Percentiles rank a stretch among this genome's conserved stretches.
These are phyloP conservation scores for Eimeria falciformis DNA, from an alignment of 169 alveolate species.

Conservation along the genomic window DNA sequence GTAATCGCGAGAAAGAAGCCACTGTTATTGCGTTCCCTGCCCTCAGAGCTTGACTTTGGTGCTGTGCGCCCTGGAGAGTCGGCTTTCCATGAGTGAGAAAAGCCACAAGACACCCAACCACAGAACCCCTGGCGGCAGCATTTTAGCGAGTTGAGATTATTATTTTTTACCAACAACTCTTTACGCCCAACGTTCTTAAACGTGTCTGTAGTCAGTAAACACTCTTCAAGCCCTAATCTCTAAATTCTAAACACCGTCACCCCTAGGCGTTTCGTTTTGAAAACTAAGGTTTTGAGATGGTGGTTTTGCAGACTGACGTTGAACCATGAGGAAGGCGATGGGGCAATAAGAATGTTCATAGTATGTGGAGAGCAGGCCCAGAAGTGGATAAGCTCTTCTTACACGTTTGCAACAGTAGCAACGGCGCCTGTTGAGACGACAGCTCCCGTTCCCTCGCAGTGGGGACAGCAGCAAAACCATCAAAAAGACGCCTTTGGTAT, in stretches of 20 bases:
- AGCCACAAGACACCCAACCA: no score
- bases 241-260: no score
- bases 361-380: neutral
- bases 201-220: no score
- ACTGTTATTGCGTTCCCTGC: conserved; percentile 12
- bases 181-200: no score
- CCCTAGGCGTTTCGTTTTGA: no score
- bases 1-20: conserved; percentile 30
- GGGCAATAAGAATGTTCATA: neutral
- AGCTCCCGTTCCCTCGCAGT: neutral
- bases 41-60: neutral
- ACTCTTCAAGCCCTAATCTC: no score
- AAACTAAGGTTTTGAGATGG: neutral
- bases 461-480: neutral
- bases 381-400: neutral
- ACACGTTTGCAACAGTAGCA: neutral
- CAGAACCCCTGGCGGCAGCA: no score
- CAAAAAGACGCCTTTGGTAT: neutral
- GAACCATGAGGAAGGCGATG: neutral
- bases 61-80: conserved; percentile 61
- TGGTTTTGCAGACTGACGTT: neutral
- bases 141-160: no score
- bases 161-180: no score
- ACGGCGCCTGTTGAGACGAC: neutral
- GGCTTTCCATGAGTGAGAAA: conserved; percentile 15